Conservation (phyloP, 495 filamentous ascomycete species). For the Hypoxylon trugodes region DNA sequence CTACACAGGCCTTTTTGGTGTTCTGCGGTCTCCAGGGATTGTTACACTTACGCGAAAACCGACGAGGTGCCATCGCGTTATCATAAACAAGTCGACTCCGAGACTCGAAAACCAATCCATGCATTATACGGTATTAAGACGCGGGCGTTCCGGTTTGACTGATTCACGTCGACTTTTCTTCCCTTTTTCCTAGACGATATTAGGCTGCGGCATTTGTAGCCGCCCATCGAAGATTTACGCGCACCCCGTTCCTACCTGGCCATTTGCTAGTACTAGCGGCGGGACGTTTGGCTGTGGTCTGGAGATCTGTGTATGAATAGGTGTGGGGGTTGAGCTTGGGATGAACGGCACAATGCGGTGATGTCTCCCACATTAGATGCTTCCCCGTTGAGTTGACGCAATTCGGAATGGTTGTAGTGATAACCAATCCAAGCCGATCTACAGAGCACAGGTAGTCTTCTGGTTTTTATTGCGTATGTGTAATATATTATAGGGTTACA, state of each 20-base stretch:
- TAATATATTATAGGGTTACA: constrained; percentile 16
- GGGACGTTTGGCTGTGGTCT: background rate
- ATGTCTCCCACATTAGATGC: background rate
- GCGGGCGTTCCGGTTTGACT: constrained; percentile 28
- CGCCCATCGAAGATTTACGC: background rate
- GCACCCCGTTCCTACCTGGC: background rate
- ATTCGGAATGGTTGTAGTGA: constrained; percentile 3
- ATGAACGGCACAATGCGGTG: constrained; percentile 4
- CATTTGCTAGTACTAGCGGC: background rate
- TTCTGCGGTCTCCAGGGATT: constrained; percentile 89
- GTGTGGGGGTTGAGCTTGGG: constrained; percentile 9
- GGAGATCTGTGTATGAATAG: constrained; percentile 25
- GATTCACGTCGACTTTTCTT: constrained; percentile 7
- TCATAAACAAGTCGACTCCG: constrained; percentile 40
- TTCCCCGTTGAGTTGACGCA: background rate
- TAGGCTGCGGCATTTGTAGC: constrained; percentile 14
- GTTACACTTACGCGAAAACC: constrained; percentile 77
- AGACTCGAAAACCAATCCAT: too few species aligned
- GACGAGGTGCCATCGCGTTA: constrained; percentile 83
- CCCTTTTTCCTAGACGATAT: constrained; percentile 12
- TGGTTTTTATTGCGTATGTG: constrained; percentile 9
- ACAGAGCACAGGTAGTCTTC: constrained; percentile 6
- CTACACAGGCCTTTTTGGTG: constrained; percentile 77
- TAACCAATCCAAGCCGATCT: constrained; percentile 11
- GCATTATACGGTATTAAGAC: constrained; percentile 27